Base-by-base conservation (phyloP, 768 basidiomycete species). In the Tricholoma terreum region DNA sequence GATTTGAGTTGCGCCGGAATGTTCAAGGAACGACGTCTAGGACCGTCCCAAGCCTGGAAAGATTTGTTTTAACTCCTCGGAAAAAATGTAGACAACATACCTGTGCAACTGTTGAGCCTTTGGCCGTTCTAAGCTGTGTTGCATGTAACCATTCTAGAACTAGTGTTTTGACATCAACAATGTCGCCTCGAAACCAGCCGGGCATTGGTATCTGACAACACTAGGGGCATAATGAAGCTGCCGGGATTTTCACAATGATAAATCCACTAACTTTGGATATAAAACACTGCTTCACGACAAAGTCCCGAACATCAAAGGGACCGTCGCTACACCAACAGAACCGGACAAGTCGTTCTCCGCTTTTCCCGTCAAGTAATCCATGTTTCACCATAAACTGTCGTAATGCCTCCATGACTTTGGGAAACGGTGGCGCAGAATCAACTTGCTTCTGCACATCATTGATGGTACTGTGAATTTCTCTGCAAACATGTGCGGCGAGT, bases 291-390 rank as follows among this genome's bases (percentile, higher is more conserved):
- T 94, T 94, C 50, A 90, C 84, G 55, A 93, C 83, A 63, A 94
- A 93, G 72, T 94, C 89, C 59, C 89, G 80, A 50, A 94, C 70
- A 69, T 92, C 91, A 63, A 83, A 92, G 14, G 91, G 90, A 2
- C 91, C 90, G 67, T 93, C 92, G 54, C 82, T 87, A 70, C 88
- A 91, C 89, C 89, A 92, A 69, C 86, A 87, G 67, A 86, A 91
- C 21, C 81, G 85, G 58, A 80, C 72, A 48, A 86, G 74, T 6
- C 77, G 80, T 59, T 78, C 76, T 50, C 83, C 84, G 19, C 79
- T 84, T 53, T 72, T 73, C 46, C 73, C 71, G 61, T 89, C 82
- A 58, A 92, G 83, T 51, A 97, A 74, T 19, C 83, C 84, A 66
- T 94, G 81, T 58, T 84, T 77, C 45, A 80, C 77, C 56, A 98